Conservation (phyloP, 257 asterid species). For the Nicotiana sylvestris region DNA sequence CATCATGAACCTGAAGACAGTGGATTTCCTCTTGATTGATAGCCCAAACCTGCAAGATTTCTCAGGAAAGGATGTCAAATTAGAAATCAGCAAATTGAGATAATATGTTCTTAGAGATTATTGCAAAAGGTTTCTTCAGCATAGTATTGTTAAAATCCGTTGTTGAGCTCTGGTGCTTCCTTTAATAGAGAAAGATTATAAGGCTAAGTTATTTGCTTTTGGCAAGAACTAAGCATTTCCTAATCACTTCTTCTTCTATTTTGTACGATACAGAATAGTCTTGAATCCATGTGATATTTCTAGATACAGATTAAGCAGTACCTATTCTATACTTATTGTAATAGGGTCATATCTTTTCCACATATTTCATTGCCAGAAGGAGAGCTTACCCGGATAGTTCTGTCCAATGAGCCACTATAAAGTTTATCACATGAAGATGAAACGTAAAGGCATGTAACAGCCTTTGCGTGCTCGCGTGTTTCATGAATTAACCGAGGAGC, state of each 20-base stretch:
- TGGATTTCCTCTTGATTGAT: constrained; percentile 72
- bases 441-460: constrained; percentile 60
- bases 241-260: not conserved
- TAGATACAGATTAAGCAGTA: not conserved
- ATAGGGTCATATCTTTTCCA: not conserved
- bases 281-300: not conserved
- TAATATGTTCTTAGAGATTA: not conserved
- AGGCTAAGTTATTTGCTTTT: not conserved
- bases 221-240: not conserved
- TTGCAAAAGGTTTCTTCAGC: not conserved
- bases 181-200: not conserved
- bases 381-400: constrained; percentile 63
- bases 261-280: not conserved
- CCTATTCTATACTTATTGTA: not conserved
- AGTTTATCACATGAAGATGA: constrained; percentile 55
- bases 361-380: not conserved
- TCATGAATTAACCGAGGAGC: constrained; percentile 60
- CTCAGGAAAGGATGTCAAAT: not conserved
- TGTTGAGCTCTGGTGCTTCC: not conserved
- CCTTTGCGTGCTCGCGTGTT: constrained; percentile 68
- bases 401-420: constrained; percentile 76
- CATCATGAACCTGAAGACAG: constrained; percentile 74
- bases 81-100: not conserved
- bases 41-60: constrained; percentile 55
- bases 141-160: not conserved